Evolutionary conservation across 148 eudicot species (phyloP), one percentile per base, ranked within the genome.

Genomic region (Limonium bicolor): DNA sequence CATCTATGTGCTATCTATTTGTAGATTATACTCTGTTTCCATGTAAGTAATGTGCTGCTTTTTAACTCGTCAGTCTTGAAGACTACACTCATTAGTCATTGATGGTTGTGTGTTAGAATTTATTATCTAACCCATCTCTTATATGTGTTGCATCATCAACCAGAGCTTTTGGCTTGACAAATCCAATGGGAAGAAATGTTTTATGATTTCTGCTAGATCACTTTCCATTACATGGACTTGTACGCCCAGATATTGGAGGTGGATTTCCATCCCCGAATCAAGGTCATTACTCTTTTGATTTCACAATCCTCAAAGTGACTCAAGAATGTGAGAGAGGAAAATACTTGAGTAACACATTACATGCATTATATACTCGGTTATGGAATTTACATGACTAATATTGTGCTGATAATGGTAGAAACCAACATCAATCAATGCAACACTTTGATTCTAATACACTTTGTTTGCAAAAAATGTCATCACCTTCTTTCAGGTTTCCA

Each of bases 131-230:
- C n/a, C n/a, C n/a, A n/a, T n/a, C n/a, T n/a, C n/a, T n/a, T n/a
- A n/a, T n/a, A n/a, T n/a, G n/a, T n/a, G n/a, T n/a, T n/a, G n/a
- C n/a, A n/a, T n/a, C n/a, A n/a, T n/a, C n/a, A n/a, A n/a, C n/a
- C n/a, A 84, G 94, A 76, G 67, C 59, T 84, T 79, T 56, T 66
- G 62, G 22, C 30, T 84, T 60, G 84, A 80, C 21, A 80, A 66
- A 58, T 50, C 46, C 46, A 70, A 59, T 3, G 94, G 94, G 41
- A 79, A 61, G 61, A 84, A 62, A 60, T 66, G 81, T 33, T 76
- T 30, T 62, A 68, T 59, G 53, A 37, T 84, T 27, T 61, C 71
- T 42, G 82, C 95, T n/a, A 68, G 65, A 49, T 57, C 52, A 22
- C 86, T 85, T 24, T 0, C 36, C 6, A 85, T 80, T 41, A 56